phyloP scores from a whole-genome alignment of 2,329 filamentous ascomycete genomes.

The Cladosporium sp. region DNA sequence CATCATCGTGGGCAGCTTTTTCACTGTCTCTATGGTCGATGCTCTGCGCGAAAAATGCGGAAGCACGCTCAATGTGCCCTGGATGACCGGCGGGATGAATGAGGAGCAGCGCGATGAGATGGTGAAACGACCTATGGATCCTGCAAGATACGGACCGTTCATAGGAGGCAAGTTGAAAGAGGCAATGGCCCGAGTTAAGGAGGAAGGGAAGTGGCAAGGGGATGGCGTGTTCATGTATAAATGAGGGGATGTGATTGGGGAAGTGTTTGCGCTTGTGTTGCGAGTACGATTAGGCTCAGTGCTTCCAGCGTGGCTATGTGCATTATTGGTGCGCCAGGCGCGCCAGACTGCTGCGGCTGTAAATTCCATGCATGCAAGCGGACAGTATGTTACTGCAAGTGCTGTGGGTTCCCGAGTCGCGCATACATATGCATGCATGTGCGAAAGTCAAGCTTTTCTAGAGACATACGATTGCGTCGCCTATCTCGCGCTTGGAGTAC shows the following conservation, averaged over 20 bases:
- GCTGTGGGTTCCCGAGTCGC: background rate
- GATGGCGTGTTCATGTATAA: constrained; percentile 6
- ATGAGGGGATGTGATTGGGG: background rate
- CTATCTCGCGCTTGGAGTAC: background rate
- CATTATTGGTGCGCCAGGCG: background rate
- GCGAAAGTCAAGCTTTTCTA: background rate
- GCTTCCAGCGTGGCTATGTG: background rate
- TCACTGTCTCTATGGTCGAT: constrained; percentile 3
- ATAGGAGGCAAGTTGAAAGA: background rate
- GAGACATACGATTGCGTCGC: background rate
- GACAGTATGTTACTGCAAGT: background rate
- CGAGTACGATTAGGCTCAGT: background rate
- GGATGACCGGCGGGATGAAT: background rate
- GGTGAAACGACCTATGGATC: background rate
- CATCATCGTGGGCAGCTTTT: background rate
- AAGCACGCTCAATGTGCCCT: background rate
- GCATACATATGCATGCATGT: background rate
- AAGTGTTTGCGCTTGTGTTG: background rate
- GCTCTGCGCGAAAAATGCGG: background rate
- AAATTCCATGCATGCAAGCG: background rate
- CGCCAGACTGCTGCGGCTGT: background rate
- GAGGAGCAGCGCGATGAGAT: background rate
- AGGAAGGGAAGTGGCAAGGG: background rate
- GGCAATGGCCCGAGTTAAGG: background rate
- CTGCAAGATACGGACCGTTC: background rate